Evolutionary conservation across 129 eudicot genomes (phyloP), one percentile per base, ranked within the genome.

Genomic region (Kitagawia praeruptora): DNA sequence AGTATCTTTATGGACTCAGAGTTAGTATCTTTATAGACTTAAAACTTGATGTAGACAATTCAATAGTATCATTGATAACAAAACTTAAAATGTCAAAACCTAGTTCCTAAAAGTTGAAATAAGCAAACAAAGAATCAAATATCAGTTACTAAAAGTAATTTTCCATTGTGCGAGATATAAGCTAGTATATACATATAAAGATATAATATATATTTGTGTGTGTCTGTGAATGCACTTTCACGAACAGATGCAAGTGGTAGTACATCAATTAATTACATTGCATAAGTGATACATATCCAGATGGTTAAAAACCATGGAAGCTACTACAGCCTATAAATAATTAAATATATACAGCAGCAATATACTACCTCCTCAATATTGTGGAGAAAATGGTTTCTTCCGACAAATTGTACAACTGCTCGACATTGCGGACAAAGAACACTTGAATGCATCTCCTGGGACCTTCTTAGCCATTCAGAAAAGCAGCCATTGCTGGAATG

Each of bases 351-450:
- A 51, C 78, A 75, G 25, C 66, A 46, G 15, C 61, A 38, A 61
- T 74, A 73, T 38, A 40, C n/a, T 84, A 93, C 98, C 96, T 89
- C 96, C 85, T 89, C 96, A 81, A 94, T 91, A 78, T 66, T 83
- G 67, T 91, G 97, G 39, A 94, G 80, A 80, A 94, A 94, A 82
- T 91, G 98, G 81, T 94, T 94, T 83, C 97, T 88, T 39, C 92
- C 96, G 0, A 87, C 98, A 85, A 84, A 94, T 80, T 91, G 97
- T 66, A 93, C 96, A 63, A 84, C 97, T 21, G 90, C 89, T 87
- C 98, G 87, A 73, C 98, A 94, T 42, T 94, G 97, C 42, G 98
- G 98, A 81, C 98, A 94, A 79, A 91, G 86, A 80, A 91, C 93
- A 69, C 82, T 88, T 47, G 96, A 70, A 77, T 76, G 93, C 81